Evolutionary conservation across 2,329 filamentous ascomycete genomes (phyloP), one percentile per base, ranked within the genome.

Genomic region (Orbilia blumenaviensis): DNA sequence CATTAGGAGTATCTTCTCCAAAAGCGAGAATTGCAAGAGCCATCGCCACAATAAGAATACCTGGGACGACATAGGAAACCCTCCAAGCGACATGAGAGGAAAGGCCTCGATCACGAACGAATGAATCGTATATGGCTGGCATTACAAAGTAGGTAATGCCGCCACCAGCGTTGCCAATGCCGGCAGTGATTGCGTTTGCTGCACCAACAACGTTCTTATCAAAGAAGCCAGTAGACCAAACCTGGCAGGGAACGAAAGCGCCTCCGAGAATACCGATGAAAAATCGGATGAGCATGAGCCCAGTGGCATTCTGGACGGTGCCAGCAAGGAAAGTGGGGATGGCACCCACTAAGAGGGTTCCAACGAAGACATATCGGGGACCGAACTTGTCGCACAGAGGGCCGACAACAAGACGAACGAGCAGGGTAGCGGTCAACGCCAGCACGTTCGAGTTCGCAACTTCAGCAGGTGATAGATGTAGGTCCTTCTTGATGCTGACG

Each of bases 121-220:
- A 85, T 0, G 91, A 92, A 82, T 96, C 91, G 83, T 91, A 95
- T 69, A 97, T 89, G 3, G 92, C 92, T 1, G 94, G 93, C 93
- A 97, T 96, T 80, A 94, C 88, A 82, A 96, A 96, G 84, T 96
- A 96, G 1, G 93, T 96, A 79, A 96, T 91, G 67, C 94, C 94
- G 78, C 93, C 94, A 72, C 94, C 93, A 25, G 92, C 88, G 80
- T 96, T 97, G 61, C 93, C 94, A 84, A 92, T 90, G 12, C 94
- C 94, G 44, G 90, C 94, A 0, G 93, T 90, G 16, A 97, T 84
- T 1, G 92, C 91, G 81, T 97, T 97, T 77, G 93, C 92, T 4
- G 92, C 94, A 54, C 94, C 94, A 16, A 97, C 91, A 25, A 97
- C 87, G 80, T 94, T 95, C 85, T 94, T 95, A 84, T 97, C 93